Base-by-base conservation (phyloP, 352 stramenopile species). In the Phytophthora hybrid region DNA sequence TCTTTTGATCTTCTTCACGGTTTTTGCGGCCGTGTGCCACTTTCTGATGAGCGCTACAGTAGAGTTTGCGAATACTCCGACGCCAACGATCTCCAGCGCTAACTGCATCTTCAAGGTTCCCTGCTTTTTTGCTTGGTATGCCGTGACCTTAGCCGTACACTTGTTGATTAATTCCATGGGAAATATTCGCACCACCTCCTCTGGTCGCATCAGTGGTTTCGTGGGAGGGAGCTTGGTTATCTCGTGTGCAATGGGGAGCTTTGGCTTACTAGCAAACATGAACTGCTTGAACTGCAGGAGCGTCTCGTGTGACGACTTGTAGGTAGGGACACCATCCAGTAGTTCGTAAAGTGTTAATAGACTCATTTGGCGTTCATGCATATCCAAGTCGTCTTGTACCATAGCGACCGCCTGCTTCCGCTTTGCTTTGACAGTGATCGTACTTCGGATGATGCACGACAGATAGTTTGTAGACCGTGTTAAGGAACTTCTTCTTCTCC, bases 371-470 rank as follows among this genome's bases (percentile, higher is more conserved):
- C 16, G 16, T 32, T 62, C 13, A 31, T 68, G 18, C 31, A 63
- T 57, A 0, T 58, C 34, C 21, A 64, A 39, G n/a, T 65, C 61
- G 16, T 74, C 46, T 34, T 66, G 32, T 11, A 63, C 41, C 61
- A 66, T 59, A 7, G 5, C 14, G 10, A 66, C 54, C 10, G 19
- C 13, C 14, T 23, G 31, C 3, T 66, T 75, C 19, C 55, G 34
- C 37, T 59, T 75, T 39, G 69, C 39, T 52, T 66, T 75, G 11
- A 62, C 55, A 14, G 49, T 31, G 26, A 31, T 31, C 26, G 26
- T 31, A 31, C 26, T 31, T 31, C 26, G 26, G 26, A 31, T 31
- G 26, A 31, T 31, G 26, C 26, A 31, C 26, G 26, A 31, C 2
- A 31, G 26, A 31, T 31, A 31, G 26, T 31, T 31, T 31, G 26